A percentile compares a stretch with the other conserved stretches of the same genome.
Evolutionary conservation across 179 eudicot species (phyloP).

Genomic region (Camellia oleifera): DNA sequence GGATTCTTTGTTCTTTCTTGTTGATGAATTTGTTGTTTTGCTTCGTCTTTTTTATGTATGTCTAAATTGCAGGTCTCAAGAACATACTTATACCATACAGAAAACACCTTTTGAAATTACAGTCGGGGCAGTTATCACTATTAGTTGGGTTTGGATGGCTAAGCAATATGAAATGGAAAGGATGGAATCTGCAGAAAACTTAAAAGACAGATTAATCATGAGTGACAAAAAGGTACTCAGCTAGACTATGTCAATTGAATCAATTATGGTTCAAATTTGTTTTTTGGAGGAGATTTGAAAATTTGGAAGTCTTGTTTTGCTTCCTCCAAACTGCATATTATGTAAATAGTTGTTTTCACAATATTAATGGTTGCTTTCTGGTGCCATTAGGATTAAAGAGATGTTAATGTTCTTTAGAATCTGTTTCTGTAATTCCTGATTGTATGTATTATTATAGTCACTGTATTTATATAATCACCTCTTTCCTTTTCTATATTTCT

Average conservation of each 20-base stretch:
- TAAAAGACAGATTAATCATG: neutral
- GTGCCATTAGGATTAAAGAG: neutral
- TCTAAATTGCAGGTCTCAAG: slow-evolving; percentile 71
- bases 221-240: neutral
- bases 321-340: neutral
- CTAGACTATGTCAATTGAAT: neutral
- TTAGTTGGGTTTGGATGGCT: slow-evolving; percentile 65
- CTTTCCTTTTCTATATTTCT: too few species aligned
- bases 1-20: neutral
- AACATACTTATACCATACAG: slow-evolving; percentile 85
- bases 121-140: slow-evolving; percentile 36
- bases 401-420: neutral
- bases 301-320: neutral
- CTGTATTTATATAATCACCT: too few species aligned
- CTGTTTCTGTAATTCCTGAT: too few species aligned
- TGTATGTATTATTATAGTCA: too few species aligned
- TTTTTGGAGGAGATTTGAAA: neutral
- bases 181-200: slow-evolving; percentile 40
- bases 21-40: neutral
- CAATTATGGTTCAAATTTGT: neutral
- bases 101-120: slow-evolving; percentile 65
- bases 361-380: neutral
- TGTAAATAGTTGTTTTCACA: slow-evolving; percentile 4
- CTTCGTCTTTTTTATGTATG: neutral
- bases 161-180: slow-evolving; percentile 61